Evolutionary conservation across 2,329 filamentous ascomycete genomes (phyloP).

Genomic region (Aureobasidium uvarum): DNA sequence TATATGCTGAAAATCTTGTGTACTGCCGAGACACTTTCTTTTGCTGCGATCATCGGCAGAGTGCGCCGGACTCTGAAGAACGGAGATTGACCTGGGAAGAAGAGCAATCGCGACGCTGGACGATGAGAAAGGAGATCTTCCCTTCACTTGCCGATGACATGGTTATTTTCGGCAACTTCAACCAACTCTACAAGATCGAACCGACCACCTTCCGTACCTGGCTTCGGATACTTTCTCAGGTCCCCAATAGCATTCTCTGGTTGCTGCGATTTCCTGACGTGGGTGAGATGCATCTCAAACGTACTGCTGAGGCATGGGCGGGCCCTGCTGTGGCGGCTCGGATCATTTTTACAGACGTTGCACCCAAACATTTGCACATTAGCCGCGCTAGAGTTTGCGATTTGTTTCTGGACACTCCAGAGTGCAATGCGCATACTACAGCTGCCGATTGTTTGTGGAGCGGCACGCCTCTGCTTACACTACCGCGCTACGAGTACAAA

Average conservation of each 20-base stretch:
- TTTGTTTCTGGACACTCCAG: conserved; percentile 92
- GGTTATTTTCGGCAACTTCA: conserved; percentile 96
- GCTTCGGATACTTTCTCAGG: conserved; percentile 81
- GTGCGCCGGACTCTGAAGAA: conserved; percentile 70
- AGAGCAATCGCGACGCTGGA: conserved; percentile 79
- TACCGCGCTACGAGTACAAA: conserved; percentile 91
- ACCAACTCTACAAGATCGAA: conserved; percentile 99
- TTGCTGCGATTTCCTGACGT: conserved; percentile 94
- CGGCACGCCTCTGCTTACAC: conserved; percentile 85
- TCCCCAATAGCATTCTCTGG: conserved; percentile 90
- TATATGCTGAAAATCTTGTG: conserved; percentile 96
- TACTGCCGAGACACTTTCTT: conserved; percentile 96
- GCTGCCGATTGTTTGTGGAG: conserved; percentile 96
- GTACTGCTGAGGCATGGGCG: conserved; percentile 80
- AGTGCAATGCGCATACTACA: conserved; percentile 97
- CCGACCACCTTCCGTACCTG: conserved; percentile 94
- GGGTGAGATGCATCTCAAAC: conserved; percentile 78
- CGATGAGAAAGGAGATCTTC: conserved; percentile 90
- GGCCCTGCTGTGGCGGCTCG: conserved; percentile 79
- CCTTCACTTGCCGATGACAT: conserved; percentile 76
- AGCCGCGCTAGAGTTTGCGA: conserved; percentile 88
- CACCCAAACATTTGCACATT: conserved; percentile 92
- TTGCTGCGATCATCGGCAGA: conserved; percentile 95
- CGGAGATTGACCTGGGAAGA: conserved; percentile 72
- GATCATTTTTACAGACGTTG: conserved; percentile 94